Conservation (phyloP, 2,329 filamentous ascomycete species). For the Ceratocystis variospora region DNA sequence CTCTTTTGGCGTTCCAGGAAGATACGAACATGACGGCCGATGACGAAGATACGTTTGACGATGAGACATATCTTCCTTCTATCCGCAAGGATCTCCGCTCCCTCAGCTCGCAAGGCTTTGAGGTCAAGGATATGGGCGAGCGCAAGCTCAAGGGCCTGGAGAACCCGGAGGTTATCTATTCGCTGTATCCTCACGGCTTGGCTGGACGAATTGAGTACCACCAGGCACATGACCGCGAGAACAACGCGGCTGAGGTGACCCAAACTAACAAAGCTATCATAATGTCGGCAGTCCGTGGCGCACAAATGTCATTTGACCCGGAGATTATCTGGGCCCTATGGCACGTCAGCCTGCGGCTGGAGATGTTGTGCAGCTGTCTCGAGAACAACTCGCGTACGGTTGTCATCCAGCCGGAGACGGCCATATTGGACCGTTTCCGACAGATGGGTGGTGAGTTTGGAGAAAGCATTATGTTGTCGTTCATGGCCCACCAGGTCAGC, state of each 20-base stretch:
- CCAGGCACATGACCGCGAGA: slow-evolving; percentile 24
- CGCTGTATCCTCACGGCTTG: slow-evolving; percentile 83
- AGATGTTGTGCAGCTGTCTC: slow-evolving; percentile 85
- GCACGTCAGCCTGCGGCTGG: slow-evolving; percentile 74
- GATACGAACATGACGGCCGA: neutral
- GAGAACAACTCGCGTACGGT: slow-evolving; percentile 38
- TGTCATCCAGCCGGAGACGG: slow-evolving; percentile 63
- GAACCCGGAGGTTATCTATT: slow-evolving; percentile 90
- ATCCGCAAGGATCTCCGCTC: slow-evolving; percentile 81
- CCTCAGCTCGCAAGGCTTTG: slow-evolving; percentile 81
- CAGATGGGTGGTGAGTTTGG: slow-evolving; percentile 67
- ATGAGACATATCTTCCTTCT: slow-evolving; percentile 58
- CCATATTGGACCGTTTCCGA: slow-evolving; percentile 57
- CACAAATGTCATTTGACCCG: slow-evolving; percentile 62
- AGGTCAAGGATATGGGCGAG: slow-evolving; percentile 92
- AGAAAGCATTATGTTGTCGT: slow-evolving; percentile 73
- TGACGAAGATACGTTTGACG: slow-evolving; percentile 55
- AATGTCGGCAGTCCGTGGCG: slow-evolving; percentile 35
- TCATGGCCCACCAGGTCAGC: slow-evolving; percentile 89
- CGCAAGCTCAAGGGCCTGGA: slow-evolving; percentile 92
- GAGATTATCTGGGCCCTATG: slow-evolving; percentile 80
- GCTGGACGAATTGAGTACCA: slow-evolving; percentile 66
- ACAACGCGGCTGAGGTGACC: slow-evolving; percentile 30
- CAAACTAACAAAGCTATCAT: slow-evolving; percentile 37
- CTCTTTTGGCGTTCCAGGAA: slow-evolving; percentile 66